Evolutionary conservation across 306 rosid species (phyloP).

Genomic region (Vigna nakashimae): DNA sequence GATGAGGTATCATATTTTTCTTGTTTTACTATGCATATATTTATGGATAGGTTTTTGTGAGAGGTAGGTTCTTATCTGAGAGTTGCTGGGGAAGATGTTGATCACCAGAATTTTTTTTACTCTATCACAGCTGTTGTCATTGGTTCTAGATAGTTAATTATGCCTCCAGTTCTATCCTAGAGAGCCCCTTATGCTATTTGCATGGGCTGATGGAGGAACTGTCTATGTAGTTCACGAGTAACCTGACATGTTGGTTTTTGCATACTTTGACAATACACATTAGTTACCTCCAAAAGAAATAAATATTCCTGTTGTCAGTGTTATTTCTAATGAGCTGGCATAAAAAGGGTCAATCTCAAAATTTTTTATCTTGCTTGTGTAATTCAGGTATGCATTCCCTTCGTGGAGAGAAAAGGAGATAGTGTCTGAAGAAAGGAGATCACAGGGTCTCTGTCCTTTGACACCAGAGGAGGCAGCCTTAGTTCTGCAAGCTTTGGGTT

Average conservation of each 20-base stretch:
- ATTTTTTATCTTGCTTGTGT: slow-evolving; percentile 32
- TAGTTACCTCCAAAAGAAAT: not conserved
- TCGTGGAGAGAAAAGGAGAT: slow-evolving; percentile 99
- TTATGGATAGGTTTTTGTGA: not conserved
- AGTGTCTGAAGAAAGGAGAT: slow-evolving; percentile 82
- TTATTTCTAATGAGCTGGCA: slow-evolving; percentile 33
- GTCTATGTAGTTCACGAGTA: slow-evolving; percentile 13
- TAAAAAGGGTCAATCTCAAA: slow-evolving; percentile 34
- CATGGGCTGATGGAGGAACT: slow-evolving; percentile 19
- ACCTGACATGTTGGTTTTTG: slow-evolving; percentile 24
- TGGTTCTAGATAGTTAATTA: slow-evolving; percentile 14
- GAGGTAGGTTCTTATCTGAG: slow-evolving; percentile 32
- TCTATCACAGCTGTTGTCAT: slow-evolving; percentile 1
- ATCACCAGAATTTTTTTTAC: not conserved
- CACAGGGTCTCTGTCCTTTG: slow-evolving; percentile 92
- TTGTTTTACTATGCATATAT: not conserved
- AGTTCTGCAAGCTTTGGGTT: slow-evolving; percentile 84
- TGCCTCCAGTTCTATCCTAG: slow-evolving; percentile 10
- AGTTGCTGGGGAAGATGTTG: slow-evolving; percentile 13
- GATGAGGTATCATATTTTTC: slow-evolving; percentile 70
- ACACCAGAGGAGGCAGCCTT: slow-evolving; percentile 88
- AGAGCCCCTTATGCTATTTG: not conserved
- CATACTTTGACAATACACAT: slow-evolving; percentile 22
- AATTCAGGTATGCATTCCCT: slow-evolving; percentile 83
- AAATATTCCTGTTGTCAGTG: slow-evolving; percentile 11